Conservation (phyloP, 1,139 yeast genomes). For the Debaryomyces subglobosus region DNA sequence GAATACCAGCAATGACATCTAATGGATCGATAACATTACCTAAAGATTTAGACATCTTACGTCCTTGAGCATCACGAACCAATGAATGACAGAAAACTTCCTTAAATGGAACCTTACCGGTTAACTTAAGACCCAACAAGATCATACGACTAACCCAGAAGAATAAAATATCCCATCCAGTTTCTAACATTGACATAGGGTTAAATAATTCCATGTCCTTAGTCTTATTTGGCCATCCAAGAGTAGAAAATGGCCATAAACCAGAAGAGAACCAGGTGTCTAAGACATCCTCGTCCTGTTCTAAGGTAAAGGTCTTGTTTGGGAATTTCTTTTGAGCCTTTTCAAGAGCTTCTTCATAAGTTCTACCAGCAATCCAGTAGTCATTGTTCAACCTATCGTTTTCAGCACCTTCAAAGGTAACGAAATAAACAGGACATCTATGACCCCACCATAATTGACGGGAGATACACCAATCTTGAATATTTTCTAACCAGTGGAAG, state of each 20-base stretch:
- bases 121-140: conserved; percentile 83
- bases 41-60: conserved; percentile 97
- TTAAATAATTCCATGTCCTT: conserved; percentile 75
- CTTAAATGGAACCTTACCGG: conserved; percentile 89
- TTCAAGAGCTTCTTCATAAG: conserved; percentile 75
- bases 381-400: conserved; percentile 64
- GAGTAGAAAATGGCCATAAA: conserved; percentile 94
- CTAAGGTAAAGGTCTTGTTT: conserved; percentile 67
- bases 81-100: conserved; percentile 98
- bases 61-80: conserved; percentile 98
- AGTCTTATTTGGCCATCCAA: conserved; percentile 92
- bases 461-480: conserved; percentile 99
- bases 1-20: conserved; percentile 89
- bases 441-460: conserved; percentile 99
- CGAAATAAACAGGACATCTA: conserved; percentile 95
- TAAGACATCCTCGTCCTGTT: conserved; percentile 96
- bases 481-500: conserved; percentile 93
- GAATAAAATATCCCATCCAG: conserved; percentile 99
- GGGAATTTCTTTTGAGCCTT: conserved; percentile 81
- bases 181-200: conserved; percentile 93
- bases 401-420: conserved; percentile 71
- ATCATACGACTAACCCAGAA: conserved; percentile 99
- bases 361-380: conserved; percentile 92
- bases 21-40: conserved; percentile 97
- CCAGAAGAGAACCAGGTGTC: conserved; percentile 99